Conservation (phyloP, 352 stramenopile genomes). For the Globisporangium irregulare region DNA sequence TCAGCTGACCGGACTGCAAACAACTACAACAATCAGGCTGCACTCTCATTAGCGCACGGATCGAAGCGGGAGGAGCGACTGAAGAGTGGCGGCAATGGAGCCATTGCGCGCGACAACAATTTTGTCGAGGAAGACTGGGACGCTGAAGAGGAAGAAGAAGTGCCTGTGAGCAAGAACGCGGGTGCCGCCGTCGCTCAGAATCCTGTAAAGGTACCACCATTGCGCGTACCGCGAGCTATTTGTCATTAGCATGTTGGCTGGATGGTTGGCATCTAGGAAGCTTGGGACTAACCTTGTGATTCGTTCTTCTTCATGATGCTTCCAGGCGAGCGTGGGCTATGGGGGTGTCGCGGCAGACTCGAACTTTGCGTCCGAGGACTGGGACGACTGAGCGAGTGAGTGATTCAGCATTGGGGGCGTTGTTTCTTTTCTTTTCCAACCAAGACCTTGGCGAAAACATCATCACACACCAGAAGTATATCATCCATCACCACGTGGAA, state of each 20-base stretch:
- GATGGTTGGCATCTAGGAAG: too few species aligned
- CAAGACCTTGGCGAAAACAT: not conserved
- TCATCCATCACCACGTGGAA: not conserved
- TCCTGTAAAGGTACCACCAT: constrained; percentile 32
- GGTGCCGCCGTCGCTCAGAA: constrained; percentile 15
- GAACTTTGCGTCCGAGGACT: constrained; percentile 70
- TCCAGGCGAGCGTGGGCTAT: constrained; percentile 15
- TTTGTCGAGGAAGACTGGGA: constrained; percentile 82
- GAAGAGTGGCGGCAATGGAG: constrained; percentile 16
- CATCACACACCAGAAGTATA: not conserved
- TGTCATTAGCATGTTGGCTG: not conserved
- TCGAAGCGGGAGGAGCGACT: constrained; percentile 6
- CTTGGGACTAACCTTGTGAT: not conserved
- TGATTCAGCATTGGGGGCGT: not conserved
- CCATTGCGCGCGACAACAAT: constrained; percentile 59
- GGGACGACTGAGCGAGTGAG: constrained; percentile 37
- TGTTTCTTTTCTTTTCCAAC: not conserved
- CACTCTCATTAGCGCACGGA: not conserved
- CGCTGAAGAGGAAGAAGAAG: constrained; percentile 32
- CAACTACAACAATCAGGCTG: constrained; percentile 14
- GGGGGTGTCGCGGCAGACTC: constrained; percentile 54
- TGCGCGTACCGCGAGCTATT: not conserved
- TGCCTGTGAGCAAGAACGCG: not conserved
- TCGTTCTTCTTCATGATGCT: constrained; percentile 2
- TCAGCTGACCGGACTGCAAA: not conserved